Evolutionary conservation across 345 rosid species (phyloP).

Genomic region (Pistacia atlantica): DNA sequence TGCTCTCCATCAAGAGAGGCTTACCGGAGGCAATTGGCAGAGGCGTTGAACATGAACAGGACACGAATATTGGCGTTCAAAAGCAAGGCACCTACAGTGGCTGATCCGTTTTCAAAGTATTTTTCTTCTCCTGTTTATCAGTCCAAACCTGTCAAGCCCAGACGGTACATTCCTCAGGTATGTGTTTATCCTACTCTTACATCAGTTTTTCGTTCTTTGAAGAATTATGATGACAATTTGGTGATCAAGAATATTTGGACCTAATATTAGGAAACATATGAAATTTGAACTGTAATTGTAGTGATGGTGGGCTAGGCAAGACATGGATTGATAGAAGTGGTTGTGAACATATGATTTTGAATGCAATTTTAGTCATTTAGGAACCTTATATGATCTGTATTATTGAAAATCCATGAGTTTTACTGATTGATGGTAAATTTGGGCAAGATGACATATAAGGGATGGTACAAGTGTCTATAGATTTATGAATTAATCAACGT

Average conservation of each 20-base stretch:
- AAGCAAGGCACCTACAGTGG: slow-evolving; percentile 33
- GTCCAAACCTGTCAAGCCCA: slow-evolving; percentile 26
- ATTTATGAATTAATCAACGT: not conserved
- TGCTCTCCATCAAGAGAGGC: slow-evolving; percentile 33
- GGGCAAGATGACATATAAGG: not conserved
- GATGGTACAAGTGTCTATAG: not conserved
- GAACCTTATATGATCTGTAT: not conserved
- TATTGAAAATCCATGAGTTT: not conserved
- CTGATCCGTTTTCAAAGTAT: slow-evolving; percentile 24
- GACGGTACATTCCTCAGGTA: slow-evolving; percentile 38
- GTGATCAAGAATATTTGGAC: not conserved
- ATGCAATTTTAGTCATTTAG: not conserved
- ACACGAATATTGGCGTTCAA: slow-evolving; percentile 41
- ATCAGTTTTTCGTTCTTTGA: not conserved
- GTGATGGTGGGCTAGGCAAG: not conserved
- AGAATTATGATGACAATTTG: not conserved
- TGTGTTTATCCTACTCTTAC: not conserved
- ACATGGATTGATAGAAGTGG: not conserved
- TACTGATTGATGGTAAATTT: not conserved
- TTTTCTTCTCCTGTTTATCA: slow-evolving; percentile 21
- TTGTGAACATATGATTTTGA: not conserved
- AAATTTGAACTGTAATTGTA: not conserved
- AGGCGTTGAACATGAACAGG: slow-evolving; percentile 36
- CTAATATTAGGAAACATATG: not conserved
- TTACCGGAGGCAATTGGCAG: slow-evolving; percentile 32